Base-by-base conservation (phyloP, 1,139 yeast species). In the Entelexis sorbosivorans region DNA sequence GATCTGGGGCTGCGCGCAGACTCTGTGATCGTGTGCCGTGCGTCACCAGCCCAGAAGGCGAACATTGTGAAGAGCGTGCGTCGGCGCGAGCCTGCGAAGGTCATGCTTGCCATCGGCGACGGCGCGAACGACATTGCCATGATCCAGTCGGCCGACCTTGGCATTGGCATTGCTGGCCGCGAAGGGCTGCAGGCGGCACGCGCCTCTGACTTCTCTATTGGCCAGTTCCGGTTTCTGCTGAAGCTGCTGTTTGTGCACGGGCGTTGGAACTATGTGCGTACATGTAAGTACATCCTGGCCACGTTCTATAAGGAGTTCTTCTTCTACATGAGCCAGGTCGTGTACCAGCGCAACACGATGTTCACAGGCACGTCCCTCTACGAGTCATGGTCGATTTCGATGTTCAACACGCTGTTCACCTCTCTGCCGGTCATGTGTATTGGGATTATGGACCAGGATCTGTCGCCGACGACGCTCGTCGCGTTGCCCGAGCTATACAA, bases 61-160 rank as follows among this genome's bases (percentile, higher is more conserved):
- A 73, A 77, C 38, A 82, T 93, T 86, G 97, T 91, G 1, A 69
- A 78, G 35, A 76, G 82, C 24, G 87, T 93, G 16, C 75, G 97
- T 50, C 71, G 73, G 29, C 69, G 82, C 56, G 76, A 82, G 58
- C 79, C 74, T 49, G 69, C 71, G 9, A 73, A 85, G 29, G 96
- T 91, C 7, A 87, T 96, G 0, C 73, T 93, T 55, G 98, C 98
- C 0, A 86, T 93, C 63, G 99, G 98, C n/a, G 99, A 91, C 69
- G 99, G 99, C 60, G 98, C 99, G 1, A 91, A 91, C 64, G 99
- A 91, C 66, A 88, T 91, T 65, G 97, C 98, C 2, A 91, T 91
- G 99, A 91, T 91, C 57, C 97, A 91, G 69, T 84, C 95, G 63
- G 99, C 98, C 0, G 97, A 91, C 67, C 89, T 91, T 52, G 99